phyloP scores from a whole-genome alignment of 2,329 filamentous ascomycete species.

The Fusarium phyllophilum region DNA sequence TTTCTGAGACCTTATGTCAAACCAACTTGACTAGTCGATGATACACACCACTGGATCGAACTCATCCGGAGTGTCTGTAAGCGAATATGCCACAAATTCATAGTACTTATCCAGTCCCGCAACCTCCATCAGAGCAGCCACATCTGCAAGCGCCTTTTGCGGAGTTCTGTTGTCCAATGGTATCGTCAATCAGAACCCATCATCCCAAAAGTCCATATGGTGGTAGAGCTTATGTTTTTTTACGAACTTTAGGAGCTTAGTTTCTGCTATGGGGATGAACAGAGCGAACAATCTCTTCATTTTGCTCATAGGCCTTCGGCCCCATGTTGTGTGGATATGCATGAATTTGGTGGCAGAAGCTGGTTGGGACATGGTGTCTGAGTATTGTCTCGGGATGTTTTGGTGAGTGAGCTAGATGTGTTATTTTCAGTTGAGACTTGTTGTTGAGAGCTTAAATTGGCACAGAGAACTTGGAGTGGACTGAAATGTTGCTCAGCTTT shows the following conservation, averaged over 20 bases:
- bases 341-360: rapidly evolving
- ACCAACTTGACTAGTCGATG: rapidly evolving
- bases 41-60: not conserved
- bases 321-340: not conserved
- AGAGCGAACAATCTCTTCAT: not conserved
- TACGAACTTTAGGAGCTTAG: not conserved
- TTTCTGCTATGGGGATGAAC: not conserved
- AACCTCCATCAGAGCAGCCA: not conserved
- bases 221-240: not conserved
- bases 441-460: rapidly evolving
- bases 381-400: not conserved
- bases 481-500: not conserved
- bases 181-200: not conserved
- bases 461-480: rapidly evolving
- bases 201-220: not conserved
- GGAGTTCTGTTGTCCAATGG: not conserved
- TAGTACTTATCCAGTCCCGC: not conserved
- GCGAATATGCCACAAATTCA: not conserved
- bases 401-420: not conserved
- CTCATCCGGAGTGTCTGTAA: not conserved
- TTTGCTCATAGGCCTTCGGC: not conserved
- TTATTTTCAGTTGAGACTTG: not conserved
- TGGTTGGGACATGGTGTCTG: not conserved
- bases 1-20: no score
- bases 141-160: not conserved